These are phyloP conservation scores for Epichloe aotearoae DNA, from an alignment of 2,329 filamentous ascomycete genomes.

Conservation along the genomic window DNA sequence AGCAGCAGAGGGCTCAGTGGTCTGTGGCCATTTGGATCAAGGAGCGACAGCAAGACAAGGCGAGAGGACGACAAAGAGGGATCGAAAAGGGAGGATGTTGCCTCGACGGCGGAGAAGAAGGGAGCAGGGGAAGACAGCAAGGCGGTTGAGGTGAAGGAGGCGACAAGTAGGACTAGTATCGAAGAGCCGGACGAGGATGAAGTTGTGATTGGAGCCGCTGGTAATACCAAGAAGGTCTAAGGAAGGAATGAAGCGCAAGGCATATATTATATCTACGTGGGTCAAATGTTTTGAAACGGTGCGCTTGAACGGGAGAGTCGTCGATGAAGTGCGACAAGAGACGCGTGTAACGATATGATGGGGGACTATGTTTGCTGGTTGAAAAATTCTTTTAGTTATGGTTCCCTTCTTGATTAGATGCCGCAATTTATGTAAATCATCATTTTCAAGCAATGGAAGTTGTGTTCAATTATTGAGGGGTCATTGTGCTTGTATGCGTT, in stretches of 20 bases:
- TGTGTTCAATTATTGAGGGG: background rate
- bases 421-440: conserved; percentile 4
- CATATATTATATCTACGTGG: background rate
- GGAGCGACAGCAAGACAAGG: conserved; percentile 16
- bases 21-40: conserved; percentile 44
- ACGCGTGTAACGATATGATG: conserved; percentile 3
- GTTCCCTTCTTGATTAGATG: background rate
- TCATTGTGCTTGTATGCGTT: background rate
- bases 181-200: conserved; percentile 46
- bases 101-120: conserved; percentile 3
- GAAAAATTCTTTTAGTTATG: background rate
- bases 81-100: conserved; percentile 11
- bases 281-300: background rate
- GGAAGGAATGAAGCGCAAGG: background rate
- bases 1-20: conserved; percentile 33
- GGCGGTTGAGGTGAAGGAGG: conserved; percentile 40
- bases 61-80: conserved; percentile 17
- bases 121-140: conserved; percentile 20
- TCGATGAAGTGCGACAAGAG: background rate
- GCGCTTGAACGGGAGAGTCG: background rate
- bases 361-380: background rate
- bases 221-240: background rate
- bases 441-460: conserved; percentile 1
- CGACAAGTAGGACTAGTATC: conserved; percentile 41
- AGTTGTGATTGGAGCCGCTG: conserved; percentile 21